Conservation (phyloP, 352 stramenopile genomes). For the Phytophthora litchii region DNA sequence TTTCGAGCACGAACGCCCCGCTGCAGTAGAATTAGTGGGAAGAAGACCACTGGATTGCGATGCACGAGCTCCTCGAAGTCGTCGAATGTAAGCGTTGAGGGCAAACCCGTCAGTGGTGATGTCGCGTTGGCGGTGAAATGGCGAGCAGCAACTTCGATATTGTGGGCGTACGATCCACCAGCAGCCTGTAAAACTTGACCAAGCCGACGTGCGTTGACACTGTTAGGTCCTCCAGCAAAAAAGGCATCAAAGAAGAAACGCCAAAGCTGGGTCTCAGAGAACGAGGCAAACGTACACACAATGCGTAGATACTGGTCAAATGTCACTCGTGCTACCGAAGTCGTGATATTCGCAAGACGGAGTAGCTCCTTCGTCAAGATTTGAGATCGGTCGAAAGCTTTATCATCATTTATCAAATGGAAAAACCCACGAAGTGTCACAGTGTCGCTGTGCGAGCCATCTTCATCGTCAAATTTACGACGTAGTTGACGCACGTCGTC, state of each 20-base stretch:
- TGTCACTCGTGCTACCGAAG: constrained; percentile 34
- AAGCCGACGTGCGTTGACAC: constrained; percentile 42
- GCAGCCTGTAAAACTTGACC: constrained; percentile 49
- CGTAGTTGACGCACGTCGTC: constrained; percentile 41
- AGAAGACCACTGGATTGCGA: constrained; percentile 58
- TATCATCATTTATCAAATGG: constrained; percentile 54
- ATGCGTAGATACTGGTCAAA: constrained; percentile 64
- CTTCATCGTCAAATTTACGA: constrained; percentile 48
- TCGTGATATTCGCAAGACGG: constrained; percentile 33
- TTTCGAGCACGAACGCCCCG: constrained; percentile 42
- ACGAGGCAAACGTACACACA: constrained; percentile 55
- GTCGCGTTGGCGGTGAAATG: constrained; percentile 37
- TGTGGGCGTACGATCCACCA: constrained; percentile 45
- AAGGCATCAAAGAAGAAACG: constrained; percentile 69
- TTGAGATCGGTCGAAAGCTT: constrained; percentile 42
- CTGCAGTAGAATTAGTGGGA: constrained; percentile 57
- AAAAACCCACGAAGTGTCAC: constrained; percentile 58
- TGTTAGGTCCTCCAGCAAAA: constrained; percentile 34
- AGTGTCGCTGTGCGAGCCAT: constrained; percentile 35
- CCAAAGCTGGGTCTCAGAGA: constrained; percentile 52
- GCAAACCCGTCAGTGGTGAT: constrained; percentile 23
- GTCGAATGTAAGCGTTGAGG: constrained; percentile 42
- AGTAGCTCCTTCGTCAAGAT: constrained; percentile 52
- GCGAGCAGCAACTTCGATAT: constrained; percentile 51
- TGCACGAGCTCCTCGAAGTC: constrained; percentile 60